Percentiles rank a stretch among this genome's conserved stretches.
Evolutionary conservation across 108 stramenopile species (phyloP).

Genomic region (Nannochloropsis salina): DNA sequence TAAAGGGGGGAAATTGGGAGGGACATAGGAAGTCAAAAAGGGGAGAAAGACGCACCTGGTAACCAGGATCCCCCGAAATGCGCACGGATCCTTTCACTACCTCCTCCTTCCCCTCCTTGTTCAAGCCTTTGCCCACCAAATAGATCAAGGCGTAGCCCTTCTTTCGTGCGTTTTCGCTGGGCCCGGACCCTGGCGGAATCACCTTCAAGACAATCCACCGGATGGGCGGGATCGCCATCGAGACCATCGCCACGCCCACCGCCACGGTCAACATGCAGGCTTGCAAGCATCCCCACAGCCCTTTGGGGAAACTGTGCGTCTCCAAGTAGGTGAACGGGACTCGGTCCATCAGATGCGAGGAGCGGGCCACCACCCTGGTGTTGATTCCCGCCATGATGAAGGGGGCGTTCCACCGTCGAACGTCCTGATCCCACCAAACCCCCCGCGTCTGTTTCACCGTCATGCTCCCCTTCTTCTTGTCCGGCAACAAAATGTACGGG

Average conservation of each 20-base stretch:
- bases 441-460: slow-evolving; percentile 15
- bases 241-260: not conserved
- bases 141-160: slow-evolving; percentile 6
- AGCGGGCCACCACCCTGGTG: slow-evolving; percentile 42
- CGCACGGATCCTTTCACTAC: not conserved
- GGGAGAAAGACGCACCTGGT: not conserved
- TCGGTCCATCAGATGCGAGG: slow-evolving; percentile 18
- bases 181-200: slow-evolving; percentile 19
- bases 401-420: slow-evolving; percentile 30
- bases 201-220: not conserved
- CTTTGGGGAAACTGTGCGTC: slow-evolving; percentile 13
- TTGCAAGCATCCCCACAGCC: not conserved
- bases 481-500: slow-evolving; percentile 31
- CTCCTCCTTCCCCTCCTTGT: slow-evolving; percentile 16
- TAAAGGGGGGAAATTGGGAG: not conserved
- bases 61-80: not conserved
- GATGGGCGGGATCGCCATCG: not conserved
- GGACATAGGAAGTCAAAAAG: not conserved
- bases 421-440: slow-evolving; percentile 35
- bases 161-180: not conserved
- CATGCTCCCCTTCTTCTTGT: not conserved
- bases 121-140: not conserved
- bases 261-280: not conserved
- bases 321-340: slow-evolving; percentile 35
- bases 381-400: slow-evolving; percentile 38